phyloP scores from a whole-genome alignment of 352 stramenopile genomes.

The Globisporangium lucens region DNA sequence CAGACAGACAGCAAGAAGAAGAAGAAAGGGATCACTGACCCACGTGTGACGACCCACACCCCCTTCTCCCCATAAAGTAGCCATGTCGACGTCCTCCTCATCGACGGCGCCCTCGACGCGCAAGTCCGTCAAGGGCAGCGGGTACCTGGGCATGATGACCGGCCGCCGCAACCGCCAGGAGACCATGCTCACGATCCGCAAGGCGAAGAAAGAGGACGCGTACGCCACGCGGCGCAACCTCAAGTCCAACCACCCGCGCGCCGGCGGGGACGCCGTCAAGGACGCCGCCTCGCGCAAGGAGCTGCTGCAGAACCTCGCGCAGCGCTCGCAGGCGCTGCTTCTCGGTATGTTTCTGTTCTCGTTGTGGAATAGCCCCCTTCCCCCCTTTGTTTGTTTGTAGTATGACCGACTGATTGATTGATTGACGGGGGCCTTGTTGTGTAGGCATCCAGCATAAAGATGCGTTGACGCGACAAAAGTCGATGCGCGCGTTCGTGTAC shows the following conservation, averaged over 20 bases:
- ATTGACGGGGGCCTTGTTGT: background rate
- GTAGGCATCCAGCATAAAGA: constrained; percentile 80
- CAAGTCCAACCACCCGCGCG: constrained; percentile 67
- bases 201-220: constrained; percentile 87
- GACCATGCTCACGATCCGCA: constrained; percentile 85
- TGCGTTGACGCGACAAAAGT: constrained; percentile 67
- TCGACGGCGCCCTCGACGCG: constrained; percentile 21
- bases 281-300: constrained; percentile 49
- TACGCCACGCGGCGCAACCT: constrained; percentile 85
- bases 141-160: constrained; percentile 67
- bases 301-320: constrained; percentile 76
- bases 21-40: too few relatives aligned
- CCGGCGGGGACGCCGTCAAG: constrained; percentile 17
- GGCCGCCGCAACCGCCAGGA: constrained; percentile 81
- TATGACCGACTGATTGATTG: background rate
- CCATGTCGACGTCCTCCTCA: constrained; percentile 5
- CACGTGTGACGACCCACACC: background rate
- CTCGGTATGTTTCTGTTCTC: constrained; percentile 33
- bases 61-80: background rate
- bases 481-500: constrained; percentile 86
- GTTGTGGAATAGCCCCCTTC: background rate
- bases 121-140: constrained; percentile 76
- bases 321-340: constrained; percentile 73
- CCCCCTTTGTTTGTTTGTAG: background rate
- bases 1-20: background rate